phyloP scores from a whole-genome alignment of 371 early-diverging fungal genomes.

The Mortierella sp. region DNA sequence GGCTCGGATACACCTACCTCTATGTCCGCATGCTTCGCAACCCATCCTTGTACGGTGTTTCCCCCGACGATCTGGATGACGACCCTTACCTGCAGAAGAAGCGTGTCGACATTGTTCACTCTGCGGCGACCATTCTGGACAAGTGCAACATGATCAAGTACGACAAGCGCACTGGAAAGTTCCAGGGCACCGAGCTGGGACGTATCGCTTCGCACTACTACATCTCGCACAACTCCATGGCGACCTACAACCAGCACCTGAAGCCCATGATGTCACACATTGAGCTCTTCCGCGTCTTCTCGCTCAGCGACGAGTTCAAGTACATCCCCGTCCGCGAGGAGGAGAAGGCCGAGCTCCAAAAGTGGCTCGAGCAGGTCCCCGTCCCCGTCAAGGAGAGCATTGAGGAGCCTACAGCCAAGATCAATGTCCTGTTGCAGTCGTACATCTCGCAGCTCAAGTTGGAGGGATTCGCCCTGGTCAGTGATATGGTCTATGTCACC shows the following conservation, averaged over 20 bases:
- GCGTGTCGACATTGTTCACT: conserved; percentile 91
- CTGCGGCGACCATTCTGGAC: conserved; percentile 89
- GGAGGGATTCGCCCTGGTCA: conserved; percentile 94
- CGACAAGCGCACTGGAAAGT: conserved; percentile 90
- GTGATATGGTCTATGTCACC: conserved; percentile 97
- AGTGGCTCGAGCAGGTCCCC: conserved; percentile 94
- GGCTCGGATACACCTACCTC: conserved; percentile 98
- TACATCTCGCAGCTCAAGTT: conserved; percentile 93
- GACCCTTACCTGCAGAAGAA: conserved; percentile 91
- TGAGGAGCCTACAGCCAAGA: conserved; percentile 94
- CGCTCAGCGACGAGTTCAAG: conserved; percentile 93
- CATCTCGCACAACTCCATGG: conserved; percentile 91
- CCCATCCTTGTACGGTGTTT: conserved; percentile 86
- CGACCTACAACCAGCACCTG: conserved; percentile 93
- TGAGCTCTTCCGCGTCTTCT: conserved; percentile 93
- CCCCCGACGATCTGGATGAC: conserved; percentile 76
- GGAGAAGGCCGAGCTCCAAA: conserved; percentile 94
- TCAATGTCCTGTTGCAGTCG: conserved; percentile 95
- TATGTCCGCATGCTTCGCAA: conserved; percentile 97
- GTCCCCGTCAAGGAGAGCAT: conserved; percentile 93
- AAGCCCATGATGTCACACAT: conserved; percentile 93
- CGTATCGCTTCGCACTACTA: conserved; percentile 98
- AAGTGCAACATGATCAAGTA: conserved; percentile 93
- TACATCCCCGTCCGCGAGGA: conserved; percentile 96
- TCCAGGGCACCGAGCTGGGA: conserved; percentile 94